phyloP scores from a whole-genome alignment of 2,329 filamentous ascomycete species.

The Pezicula radicicola region DNA sequence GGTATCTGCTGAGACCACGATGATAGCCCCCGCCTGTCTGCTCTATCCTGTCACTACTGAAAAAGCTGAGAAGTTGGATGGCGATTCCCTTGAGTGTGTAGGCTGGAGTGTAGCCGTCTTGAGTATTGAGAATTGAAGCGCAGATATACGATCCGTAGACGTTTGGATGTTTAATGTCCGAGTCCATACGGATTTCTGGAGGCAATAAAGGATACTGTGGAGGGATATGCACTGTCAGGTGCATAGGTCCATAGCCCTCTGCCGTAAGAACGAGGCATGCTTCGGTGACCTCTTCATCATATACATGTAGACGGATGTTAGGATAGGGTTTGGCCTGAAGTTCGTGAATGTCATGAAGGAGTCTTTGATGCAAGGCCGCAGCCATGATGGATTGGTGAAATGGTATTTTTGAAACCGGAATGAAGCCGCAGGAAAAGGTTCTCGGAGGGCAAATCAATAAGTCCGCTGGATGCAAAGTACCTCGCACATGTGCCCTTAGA shows the following conservation, averaged over 20 bases:
- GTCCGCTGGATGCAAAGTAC: too few species aligned
- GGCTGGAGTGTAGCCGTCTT: slow-evolving; percentile 43
- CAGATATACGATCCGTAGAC: slow-evolving; percentile 42
- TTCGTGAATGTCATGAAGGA: slow-evolving; percentile 43
- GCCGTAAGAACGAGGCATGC: slow-evolving; percentile 43
- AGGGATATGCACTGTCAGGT: slow-evolving; percentile 38
- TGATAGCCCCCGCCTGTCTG: slow-evolving; percentile 27
- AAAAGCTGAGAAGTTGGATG: slow-evolving; percentile 51
- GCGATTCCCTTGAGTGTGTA: slow-evolving; percentile 47
- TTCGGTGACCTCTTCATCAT: slow-evolving; percentile 31
- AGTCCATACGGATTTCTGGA: slow-evolving; percentile 38
- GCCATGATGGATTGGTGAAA: background rate
- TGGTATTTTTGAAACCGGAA: too few species aligned
- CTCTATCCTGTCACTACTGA: slow-evolving; percentile 42
- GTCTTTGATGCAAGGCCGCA: slow-evolving; percentile 19
- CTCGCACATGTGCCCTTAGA: too few species aligned
- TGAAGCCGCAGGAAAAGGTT: too few species aligned
- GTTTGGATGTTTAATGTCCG: slow-evolving; percentile 40
- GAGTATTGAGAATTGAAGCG: slow-evolving; percentile 40
- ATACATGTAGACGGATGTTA: slow-evolving; percentile 37
- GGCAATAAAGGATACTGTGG: slow-evolving; percentile 35
- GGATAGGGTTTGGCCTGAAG: slow-evolving; percentile 43
- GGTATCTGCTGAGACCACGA: slow-evolving; percentile 26
- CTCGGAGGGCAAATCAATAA: too few species aligned
- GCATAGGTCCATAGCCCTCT: slow-evolving; percentile 34